These are phyloP conservation scores for Epichloe hybrida DNA, from an alignment of 2,329 filamentous ascomycete species.

Conservation along the genomic window DNA sequence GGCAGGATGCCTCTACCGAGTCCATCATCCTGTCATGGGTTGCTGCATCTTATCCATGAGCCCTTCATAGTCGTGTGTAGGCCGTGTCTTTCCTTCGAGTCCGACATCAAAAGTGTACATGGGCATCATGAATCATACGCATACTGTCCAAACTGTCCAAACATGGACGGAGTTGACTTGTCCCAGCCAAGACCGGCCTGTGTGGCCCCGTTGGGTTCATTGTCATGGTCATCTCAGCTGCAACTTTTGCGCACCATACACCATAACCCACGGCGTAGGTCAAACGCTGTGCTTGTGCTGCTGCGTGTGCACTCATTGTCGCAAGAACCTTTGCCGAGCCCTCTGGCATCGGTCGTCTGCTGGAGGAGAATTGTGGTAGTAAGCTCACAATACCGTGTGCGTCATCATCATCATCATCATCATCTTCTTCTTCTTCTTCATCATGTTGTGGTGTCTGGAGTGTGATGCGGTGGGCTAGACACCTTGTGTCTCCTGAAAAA, in stretches of 20 bases:
- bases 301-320: background rate
- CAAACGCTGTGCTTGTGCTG: too few relatives aligned
- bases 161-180: background rate
- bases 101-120: background rate
- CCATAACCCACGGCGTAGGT: too few relatives aligned
- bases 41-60: background rate
- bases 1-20: background rate
- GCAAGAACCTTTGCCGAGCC: background rate
- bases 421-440: background rate
- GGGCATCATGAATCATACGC: background rate
- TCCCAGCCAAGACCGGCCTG: background rate
- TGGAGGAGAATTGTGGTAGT: background rate
- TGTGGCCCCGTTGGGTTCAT: background rate
- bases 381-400: background rate
- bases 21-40: background rate
- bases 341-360: background rate
- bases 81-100: background rate
- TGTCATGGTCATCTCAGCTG: too few relatives aligned
- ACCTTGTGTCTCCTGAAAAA: conserved; percentile 42
- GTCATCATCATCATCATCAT: conserved; percentile 10
- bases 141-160: background rate
- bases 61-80: background rate
- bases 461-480: conserved; percentile 18
- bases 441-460: conserved; percentile 22
- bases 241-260: too few relatives aligned